Conservation (phyloP, 805 yeast genomes). For the Candida railenensis region DNA sequence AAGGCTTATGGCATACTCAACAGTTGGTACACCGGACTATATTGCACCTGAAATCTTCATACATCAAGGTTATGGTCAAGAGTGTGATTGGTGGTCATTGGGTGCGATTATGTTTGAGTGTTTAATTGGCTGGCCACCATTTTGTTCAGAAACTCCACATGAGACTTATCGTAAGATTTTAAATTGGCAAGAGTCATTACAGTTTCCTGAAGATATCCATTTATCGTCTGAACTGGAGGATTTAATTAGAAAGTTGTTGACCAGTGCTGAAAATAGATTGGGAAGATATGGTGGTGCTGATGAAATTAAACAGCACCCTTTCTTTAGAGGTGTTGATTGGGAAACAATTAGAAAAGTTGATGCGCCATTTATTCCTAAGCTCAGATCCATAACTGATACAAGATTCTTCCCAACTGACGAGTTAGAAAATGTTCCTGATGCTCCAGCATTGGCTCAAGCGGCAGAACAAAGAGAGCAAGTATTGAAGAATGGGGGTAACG, state of each 20-base stretch:
- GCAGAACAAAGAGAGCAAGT: constrained; percentile 61
- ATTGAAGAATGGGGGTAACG: constrained; percentile 44
- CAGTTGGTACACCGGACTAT: constrained; percentile 95
- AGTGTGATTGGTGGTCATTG: constrained; percentile 97
- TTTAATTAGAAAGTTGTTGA: constrained; percentile 71
- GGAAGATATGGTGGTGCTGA: constrained; percentile 92
- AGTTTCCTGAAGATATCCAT: constrained; percentile 90
- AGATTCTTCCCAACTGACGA: constrained; percentile 98
- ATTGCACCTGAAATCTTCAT: constrained; percentile 94
- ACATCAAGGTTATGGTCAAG: constrained; percentile 94
- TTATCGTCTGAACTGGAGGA: constrained; percentile 87
- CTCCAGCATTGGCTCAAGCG: constrained; percentile 59
- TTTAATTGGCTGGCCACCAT: constrained; percentile 96
- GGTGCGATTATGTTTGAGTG: constrained; percentile 98
- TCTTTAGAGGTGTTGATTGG: constrained; percentile 97
- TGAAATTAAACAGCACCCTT: constrained; percentile 87
- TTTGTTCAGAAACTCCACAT: constrained; percentile 91
- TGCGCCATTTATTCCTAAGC: constrained; percentile 91
- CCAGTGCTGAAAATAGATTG: constrained; percentile 74
- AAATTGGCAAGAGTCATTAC: constrained; percentile 86
- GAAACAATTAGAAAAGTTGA: constrained; percentile 79
- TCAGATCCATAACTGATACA: constrained; percentile 91
- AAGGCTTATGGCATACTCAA: constrained; percentile 90
- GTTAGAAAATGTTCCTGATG: constrained; percentile 89
- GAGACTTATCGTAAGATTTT: constrained; percentile 90